Conservation (phyloP, 2,329 filamentous ascomycete genomes). For the Grosmannia clavigera region DNA sequence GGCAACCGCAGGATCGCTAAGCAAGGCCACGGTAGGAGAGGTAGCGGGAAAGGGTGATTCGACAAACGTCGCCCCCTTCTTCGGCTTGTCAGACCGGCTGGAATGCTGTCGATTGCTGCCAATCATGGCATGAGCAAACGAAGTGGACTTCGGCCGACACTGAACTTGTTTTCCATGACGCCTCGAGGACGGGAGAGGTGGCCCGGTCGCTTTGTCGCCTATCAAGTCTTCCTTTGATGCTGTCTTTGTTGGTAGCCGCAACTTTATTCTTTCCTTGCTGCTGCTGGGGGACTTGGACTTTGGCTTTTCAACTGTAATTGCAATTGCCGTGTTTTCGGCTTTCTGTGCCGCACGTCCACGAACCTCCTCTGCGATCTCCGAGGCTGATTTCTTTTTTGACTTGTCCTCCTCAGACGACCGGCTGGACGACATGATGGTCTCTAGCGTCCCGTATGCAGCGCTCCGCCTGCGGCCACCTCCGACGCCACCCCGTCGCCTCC, state of each 20-base stretch:
- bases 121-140: constrained; percentile 34
- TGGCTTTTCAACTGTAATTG: constrained; percentile 9
- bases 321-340: constrained; percentile 16
- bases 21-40: constrained; percentile 29
- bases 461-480: constrained; percentile 33
- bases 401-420: constrained; percentile 52
- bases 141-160: constrained; percentile 15
- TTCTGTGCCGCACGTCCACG: constrained; percentile 33
- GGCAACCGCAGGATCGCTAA: constrained; percentile 44
- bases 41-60: constrained; percentile 14
- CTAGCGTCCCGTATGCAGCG: constrained; percentile 47
- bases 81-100: not conserved
- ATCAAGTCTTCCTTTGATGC: not conserved
- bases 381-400: constrained; percentile 45
- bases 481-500: constrained; percentile 27
- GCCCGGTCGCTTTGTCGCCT: not conserved
- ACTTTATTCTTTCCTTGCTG: not conserved
- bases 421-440: constrained; percentile 56
- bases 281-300: not conserved
- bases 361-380: constrained; percentile 41
- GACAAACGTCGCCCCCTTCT: constrained; percentile 15
- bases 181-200: not conserved
- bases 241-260: not conserved
- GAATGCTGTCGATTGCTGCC: constrained; percentile 25
- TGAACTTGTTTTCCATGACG: not conserved